These are phyloP conservation scores for Gigaspora rosea DNA, from an alignment of 192 early-diverging fungal species.

Conservation along the genomic window DNA sequence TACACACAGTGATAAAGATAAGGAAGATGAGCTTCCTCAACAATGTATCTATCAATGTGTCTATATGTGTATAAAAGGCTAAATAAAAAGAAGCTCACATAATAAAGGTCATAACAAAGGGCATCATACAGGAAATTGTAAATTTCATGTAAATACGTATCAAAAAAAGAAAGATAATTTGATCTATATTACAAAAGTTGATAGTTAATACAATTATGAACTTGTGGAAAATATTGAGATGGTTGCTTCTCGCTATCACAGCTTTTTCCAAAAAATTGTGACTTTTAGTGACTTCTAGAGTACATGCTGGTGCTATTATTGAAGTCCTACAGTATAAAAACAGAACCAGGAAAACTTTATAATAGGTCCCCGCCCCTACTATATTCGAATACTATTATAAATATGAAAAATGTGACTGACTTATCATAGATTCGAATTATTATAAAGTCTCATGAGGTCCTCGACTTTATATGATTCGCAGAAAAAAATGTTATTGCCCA, in stretches of 20 bases:
- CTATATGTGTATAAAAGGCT: background rate
- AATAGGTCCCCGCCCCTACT: no score
- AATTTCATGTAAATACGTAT: conserved; percentile 11
- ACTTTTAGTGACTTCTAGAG: background rate
- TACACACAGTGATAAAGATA: conserved; percentile 1
- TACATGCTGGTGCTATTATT: conserved; percentile 9
- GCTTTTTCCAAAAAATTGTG: background rate
- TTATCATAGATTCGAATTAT: no score
- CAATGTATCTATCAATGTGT: no score
- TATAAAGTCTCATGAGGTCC: no score
- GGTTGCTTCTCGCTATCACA: background rate
- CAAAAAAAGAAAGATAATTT: conserved; percentile 8
- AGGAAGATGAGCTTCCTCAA: background rate
- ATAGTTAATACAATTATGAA: background rate
- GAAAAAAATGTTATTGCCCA: no score
- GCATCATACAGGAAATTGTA: conserved; percentile 1
- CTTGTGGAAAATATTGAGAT: background rate
- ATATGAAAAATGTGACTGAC: no score
- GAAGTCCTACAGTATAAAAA: conserved; percentile 15
- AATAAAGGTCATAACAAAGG: conserved; percentile 4
- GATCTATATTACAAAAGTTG: conserved; percentile 10
- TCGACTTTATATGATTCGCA: no score
- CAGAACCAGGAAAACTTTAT: no score
- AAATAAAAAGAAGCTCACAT: background rate
- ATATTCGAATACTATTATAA: no score